Evolutionary conservation across 116 monocot genomes (phyloP).

Genomic region (Dioscorea cayenensis): DNA sequence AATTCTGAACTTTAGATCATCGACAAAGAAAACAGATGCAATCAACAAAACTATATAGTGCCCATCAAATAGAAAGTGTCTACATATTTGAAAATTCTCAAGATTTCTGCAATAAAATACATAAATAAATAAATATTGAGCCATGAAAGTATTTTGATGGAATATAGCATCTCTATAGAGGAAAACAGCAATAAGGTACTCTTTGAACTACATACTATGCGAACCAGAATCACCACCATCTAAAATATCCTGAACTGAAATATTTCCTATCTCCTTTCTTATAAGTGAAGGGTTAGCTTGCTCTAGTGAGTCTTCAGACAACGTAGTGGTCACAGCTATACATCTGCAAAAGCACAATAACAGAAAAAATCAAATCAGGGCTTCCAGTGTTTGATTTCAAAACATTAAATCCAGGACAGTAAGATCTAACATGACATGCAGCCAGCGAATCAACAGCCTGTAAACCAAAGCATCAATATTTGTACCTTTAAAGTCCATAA

Average conservation of each 20-base stretch:
- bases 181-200: conserved; percentile 17
- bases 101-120: background rate
- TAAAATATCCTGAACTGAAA: conserved; percentile 70
- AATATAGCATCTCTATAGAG: conserved; percentile 1
- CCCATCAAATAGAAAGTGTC: background rate
- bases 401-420: background rate
- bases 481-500: too few relatives aligned
- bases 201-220: conserved; percentile 50
- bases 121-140: background rate
- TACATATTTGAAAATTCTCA: background rate
- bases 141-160: background rate
- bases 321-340: conserved; percentile 90
- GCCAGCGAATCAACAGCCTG: too few relatives aligned
- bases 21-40: background rate
- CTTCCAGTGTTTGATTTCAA: background rate
- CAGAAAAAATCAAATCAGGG: background rate
- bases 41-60: background rate
- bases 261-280: conserved; percentile 76
- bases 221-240: conserved; percentile 40
- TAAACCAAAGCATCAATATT: too few relatives aligned
- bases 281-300: conserved; percentile 75
- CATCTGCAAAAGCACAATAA: conserved; percentile 53
- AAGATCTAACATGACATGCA: background rate
- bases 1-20: background rate
- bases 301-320: conserved; percentile 55